Evolutionary conservation across 371 early-diverging fungal species (phyloP).

Genomic region (Apophysomyces variabilis): DNA sequence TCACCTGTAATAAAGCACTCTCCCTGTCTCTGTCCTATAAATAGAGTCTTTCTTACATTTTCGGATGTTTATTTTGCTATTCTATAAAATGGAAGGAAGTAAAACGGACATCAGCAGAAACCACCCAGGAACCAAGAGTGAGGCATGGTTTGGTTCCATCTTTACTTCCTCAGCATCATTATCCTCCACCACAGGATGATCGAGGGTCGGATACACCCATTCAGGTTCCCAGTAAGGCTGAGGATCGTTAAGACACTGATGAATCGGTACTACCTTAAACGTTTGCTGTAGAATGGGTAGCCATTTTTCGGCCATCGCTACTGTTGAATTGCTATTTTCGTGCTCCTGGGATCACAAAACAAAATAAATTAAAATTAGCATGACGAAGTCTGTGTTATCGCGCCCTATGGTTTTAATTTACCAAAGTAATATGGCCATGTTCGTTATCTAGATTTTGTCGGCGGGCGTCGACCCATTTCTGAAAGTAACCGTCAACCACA

Average conservation of each 20-base stretch:
- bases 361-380: not conserved
- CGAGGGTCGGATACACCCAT: conserved; percentile 42
- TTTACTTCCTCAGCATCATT: not conserved
- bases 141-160: not conserved
- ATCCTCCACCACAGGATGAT: conserved; percentile 12
- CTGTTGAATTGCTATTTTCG: conserved; percentile 50
- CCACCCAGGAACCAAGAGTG: not conserved
- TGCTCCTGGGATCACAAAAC: conserved; percentile 33
- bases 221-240: conserved; percentile 54
- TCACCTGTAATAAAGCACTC: not conserved
- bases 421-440: conserved; percentile 50
- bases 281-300: conserved; percentile 42
- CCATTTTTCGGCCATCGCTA: conserved; percentile 51
- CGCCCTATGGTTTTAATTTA: not conserved
- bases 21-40: no score
- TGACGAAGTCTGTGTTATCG: not conserved
- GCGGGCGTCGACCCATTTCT: conserved; percentile 42
- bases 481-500: conserved; percentile 39
- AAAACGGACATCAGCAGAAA: not conserved
- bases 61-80: not conserved
- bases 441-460: conserved; percentile 28
- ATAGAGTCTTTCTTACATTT: no score
- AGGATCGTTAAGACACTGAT: conserved; percentile 53
- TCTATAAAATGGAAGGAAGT: not conserved
- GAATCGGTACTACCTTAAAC: conserved; percentile 54